phyloP scores from a whole-genome alignment of 331 rosid genomes.

The Acacia concinna region DNA sequence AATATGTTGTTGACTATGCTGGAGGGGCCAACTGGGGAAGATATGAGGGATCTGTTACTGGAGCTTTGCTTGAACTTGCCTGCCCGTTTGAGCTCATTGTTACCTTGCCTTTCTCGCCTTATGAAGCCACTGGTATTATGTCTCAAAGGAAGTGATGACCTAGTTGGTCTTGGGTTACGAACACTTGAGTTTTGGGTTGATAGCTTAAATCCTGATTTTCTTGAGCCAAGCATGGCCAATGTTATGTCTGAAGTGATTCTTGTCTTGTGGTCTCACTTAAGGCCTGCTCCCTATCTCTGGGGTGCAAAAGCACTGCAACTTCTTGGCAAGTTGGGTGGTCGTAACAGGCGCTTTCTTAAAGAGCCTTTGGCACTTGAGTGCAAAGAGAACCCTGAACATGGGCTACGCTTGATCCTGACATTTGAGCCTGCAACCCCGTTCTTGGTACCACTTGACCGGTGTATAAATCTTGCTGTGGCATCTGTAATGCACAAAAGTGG shows the following conservation, averaged over 20 bases:
- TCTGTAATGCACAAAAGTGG: conserved; percentile 75
- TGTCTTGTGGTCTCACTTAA: conserved; percentile 51
- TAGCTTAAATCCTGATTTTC: conserved; percentile 68
- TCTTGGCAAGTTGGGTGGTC: conserved; percentile 97
- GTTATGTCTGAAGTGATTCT: conserved; percentile 84
- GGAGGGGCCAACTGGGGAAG: conserved; percentile 57
- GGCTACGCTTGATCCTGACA: conserved; percentile 89
- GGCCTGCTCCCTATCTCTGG: conserved; percentile 89
- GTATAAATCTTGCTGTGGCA: conserved; percentile 95
- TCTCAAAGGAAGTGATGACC: conserved; percentile 88
- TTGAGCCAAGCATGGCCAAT: conserved; percentile 99
- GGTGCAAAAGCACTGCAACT: conserved; percentile 98
- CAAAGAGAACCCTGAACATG: conserved; percentile 98
- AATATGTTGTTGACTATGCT: conserved; percentile 82
- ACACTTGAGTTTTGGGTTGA: conserved; percentile 83
- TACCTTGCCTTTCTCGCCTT: conserved; percentile 90
- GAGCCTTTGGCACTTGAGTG: conserved; percentile 96
- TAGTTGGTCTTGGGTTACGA: conserved; percentile 87
- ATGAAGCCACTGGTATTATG: conserved; percentile 96
- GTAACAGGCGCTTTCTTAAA: conserved; percentile 95
- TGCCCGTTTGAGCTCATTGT: conserved; percentile 90
- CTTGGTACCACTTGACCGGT: conserved; percentile 96
- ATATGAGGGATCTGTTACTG: conserved; percentile 87
- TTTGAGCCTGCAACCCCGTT: conserved; percentile 98
- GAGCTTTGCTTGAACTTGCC: conserved; percentile 98